These are phyloP conservation scores for Arthrobotrys pseudoclavata DNA, from an alignment of 2,329 filamentous ascomycete genomes.

Conservation along the genomic window DNA sequence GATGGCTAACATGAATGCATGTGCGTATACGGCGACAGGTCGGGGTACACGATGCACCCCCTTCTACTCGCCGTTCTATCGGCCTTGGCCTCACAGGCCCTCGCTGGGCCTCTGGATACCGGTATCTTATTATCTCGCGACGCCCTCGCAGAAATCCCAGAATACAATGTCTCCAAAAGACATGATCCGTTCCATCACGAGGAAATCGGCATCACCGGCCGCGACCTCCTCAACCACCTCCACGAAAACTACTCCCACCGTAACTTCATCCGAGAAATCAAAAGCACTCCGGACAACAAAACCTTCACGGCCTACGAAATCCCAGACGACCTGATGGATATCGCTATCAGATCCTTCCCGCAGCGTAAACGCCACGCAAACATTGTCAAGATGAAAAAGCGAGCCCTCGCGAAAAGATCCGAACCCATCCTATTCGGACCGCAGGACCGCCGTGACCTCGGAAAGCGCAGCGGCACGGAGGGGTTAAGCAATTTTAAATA, in stretches of 20 bases:
- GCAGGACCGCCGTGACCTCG: not conserved
- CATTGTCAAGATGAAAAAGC: slow-evolving; percentile 7
- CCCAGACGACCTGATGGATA: slow-evolving; percentile 43
- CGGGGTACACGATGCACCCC: slow-evolving; percentile 9
- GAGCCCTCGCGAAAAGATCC: not conserved
- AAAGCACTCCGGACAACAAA: not conserved
- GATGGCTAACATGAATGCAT: not conserved
- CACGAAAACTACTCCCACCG: slow-evolving; percentile 15
- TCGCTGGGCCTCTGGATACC: slow-evolving; percentile 14
- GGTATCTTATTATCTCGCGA: not conserved
- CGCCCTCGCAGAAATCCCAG: slow-evolving; percentile 23
- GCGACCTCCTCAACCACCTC: slow-evolving; percentile 31
- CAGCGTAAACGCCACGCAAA: slow-evolving; percentile 36
- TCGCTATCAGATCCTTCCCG: slow-evolving; percentile 24
- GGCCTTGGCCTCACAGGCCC: slow-evolving; percentile 9
- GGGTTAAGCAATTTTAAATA: not conserved
- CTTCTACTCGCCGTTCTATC: slow-evolving; percentile 17
- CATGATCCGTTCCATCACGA: slow-evolving; percentile 31
- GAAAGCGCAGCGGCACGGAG: not conserved
- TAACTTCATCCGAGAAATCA: slow-evolving; percentile 19
- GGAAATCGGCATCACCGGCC: slow-evolving; percentile 38
- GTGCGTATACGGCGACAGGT: not conserved
- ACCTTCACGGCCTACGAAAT: slow-evolving; percentile 28
- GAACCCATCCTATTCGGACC: not conserved
- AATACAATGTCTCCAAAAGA: slow-evolving; percentile 25